Evolutionary conservation across 306 rosid species (phyloP), one percentile per base, ranked within the genome.

Genomic region (Vicia faba): DNA sequence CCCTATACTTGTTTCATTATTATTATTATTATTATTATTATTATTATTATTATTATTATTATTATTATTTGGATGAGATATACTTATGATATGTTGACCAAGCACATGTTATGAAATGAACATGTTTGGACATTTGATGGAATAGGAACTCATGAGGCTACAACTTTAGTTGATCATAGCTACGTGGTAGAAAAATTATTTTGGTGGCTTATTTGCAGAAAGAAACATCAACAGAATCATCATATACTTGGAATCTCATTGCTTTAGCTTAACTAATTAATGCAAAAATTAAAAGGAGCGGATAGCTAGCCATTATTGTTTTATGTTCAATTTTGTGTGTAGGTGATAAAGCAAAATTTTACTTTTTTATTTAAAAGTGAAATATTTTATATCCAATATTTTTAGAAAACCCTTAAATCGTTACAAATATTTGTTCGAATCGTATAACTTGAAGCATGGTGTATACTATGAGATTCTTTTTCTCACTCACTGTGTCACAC

Each of bases 41-140:
- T 20, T 20, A 20, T 20, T 20, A 20, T 20, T 20, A 20, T 20
- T 20, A 20, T 20, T 20, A 20, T 20, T 20, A 20, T 20, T 20
- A 20, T 46, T 45, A 13, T 57, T 61, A n/a, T 60, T 76, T 81
- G 68, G 69, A 81, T 79, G 83, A 25, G 78, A 70, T 68, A 15
- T 48, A 33, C 38, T 33, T 33, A 39, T 75, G 73, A 73, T 38
- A 74, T 65, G 74, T 64, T 79, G 89, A 78, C 86, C 79, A 69
- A 29, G 62, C 81, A 82, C 85, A 73, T 75, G 78, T 74, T 51
- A 39, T 54, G 66, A 53, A 62, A 54, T 74, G 40, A 61, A 13
- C 66, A 46, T 75, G 50, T 39, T 11, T 70, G 68, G 49, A 75
- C 57, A 45, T 59, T 59, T 49, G 66, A 75, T 61, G 31, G 39